Percentiles rank a stretch among this genome's conserved stretches.
Conservation (phyloP, 1,284 basidiomycete species). For the Sporisorium sorghi region DNA sequence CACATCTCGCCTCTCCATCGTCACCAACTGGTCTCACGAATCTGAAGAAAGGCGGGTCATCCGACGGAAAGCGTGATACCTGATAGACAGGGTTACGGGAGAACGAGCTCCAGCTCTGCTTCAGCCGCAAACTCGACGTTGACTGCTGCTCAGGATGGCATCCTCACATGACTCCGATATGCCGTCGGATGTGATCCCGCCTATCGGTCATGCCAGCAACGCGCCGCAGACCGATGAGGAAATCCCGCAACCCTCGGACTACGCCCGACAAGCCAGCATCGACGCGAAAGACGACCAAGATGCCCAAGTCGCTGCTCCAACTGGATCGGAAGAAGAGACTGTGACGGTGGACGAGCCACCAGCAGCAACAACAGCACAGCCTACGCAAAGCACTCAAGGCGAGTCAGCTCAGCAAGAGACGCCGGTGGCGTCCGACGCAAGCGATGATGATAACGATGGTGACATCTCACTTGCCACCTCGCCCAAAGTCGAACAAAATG, state of each 20-base stretch:
- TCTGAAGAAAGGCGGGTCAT: not conserved
- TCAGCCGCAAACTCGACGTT: not conserved
- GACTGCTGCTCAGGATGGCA: not conserved
- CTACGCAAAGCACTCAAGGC: not conserved
- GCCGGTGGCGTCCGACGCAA: not conserved
- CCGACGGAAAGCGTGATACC: not conserved
- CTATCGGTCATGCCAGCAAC: not conserved
- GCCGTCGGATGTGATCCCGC: not conserved
- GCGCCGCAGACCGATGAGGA: not conserved
- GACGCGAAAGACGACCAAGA: not conserved
- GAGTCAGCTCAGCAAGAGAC: not conserved
- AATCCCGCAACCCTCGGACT: not conserved
- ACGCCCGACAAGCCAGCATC: not conserved
- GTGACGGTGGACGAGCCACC: not conserved
- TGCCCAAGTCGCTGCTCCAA: not conserved
- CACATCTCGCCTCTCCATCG: not conserved
- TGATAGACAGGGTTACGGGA: too few species aligned
- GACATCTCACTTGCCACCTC: constrained; percentile 36
- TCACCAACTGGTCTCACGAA: not conserved
- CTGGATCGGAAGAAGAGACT: not conserved
- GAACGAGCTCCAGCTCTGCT: not conserved
- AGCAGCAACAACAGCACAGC: not conserved
- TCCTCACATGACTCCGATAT: not conserved
- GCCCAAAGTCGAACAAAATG: not conserved
- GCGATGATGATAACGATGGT: constrained; percentile 21